Conservation (phyloP, 179 eudicot species). For the Heliamphora pulchella region DNA sequence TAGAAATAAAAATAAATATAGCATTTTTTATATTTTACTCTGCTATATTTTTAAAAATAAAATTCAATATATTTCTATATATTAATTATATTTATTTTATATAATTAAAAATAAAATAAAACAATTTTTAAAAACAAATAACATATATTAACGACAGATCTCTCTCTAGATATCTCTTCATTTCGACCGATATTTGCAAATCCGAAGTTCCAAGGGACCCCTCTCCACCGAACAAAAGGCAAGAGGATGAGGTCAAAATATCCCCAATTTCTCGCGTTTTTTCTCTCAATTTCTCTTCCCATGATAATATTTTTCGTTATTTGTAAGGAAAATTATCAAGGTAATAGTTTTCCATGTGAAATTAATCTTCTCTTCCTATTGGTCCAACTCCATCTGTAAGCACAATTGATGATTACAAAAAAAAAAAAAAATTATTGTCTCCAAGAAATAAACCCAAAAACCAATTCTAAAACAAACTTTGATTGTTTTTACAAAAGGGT, state of each 20-base stretch:
- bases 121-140: no score
- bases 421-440: background rate
- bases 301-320: background rate
- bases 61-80: no score
- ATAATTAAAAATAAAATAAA: no score
- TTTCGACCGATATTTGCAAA: no score
- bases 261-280: slow-evolving; percentile 7
- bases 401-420: background rate
- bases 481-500: background rate
- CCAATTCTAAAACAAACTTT: background rate
- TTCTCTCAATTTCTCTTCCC: background rate
- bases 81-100: no score
- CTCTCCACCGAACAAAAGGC: background rate
- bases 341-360: background rate
- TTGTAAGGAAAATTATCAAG: background rate
- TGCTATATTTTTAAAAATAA: no score
- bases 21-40: no score
- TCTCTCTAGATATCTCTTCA: no score
- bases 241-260: background rate
- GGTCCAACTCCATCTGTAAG: background rate
- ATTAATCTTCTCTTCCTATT: background rate
- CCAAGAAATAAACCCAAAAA: background rate
- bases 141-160: no score
- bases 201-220: no score
- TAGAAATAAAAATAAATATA: no score